Percentiles rank a stretch among this genome's conserved stretches.
Evolutionary conservation across 129 eudicot species (phyloP).

Genomic region (Lonicera japonica): DNA sequence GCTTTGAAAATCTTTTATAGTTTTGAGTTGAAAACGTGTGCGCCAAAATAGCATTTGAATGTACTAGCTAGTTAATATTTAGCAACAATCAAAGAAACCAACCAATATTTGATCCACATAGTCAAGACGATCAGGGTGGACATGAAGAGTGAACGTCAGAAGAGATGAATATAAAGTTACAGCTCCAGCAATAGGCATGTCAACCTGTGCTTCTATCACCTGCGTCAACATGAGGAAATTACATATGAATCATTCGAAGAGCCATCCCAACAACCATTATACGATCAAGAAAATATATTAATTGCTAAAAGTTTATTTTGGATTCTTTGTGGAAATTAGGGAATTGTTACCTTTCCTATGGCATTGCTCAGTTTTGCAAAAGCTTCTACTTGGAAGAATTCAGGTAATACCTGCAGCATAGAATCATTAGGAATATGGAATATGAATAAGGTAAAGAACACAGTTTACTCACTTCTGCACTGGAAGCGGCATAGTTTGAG

Average conservation of each 20-base stretch:
- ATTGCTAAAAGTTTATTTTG: constrained; percentile 3
- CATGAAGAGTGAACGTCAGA: constrained; percentile 83
- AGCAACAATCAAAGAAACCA: too few species aligned
- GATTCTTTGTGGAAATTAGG: constrained; percentile 9
- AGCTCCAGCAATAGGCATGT: constrained; percentile 82
- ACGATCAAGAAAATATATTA: not conserved
- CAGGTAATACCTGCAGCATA: constrained; percentile 80
- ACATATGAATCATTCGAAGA: constrained; percentile 9
- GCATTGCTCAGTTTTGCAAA: constrained; percentile 79
- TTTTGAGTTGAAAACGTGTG: too few species aligned
- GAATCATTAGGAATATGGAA: constrained; percentile 22
- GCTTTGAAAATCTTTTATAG: too few species aligned
- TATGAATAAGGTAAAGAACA: constrained; percentile 3
- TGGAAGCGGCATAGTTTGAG: constrained; percentile 94
- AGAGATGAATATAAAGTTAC: constrained; percentile 90
- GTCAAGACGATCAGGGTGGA: constrained; percentile 91
- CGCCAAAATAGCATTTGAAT: too few species aligned
- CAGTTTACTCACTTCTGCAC: constrained; percentile 62
- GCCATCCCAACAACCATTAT: constrained; percentile 2
- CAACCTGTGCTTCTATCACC: constrained; percentile 93
- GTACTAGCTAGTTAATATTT: too few species aligned
- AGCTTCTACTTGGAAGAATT: constrained; percentile 95
- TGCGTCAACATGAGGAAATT: constrained; percentile 24
- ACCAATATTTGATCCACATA: constrained; percentile 96
- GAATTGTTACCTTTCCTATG: constrained; percentile 75